Evolutionary conservation across 805 yeast genomes (phyloP).

Genomic region (Candida broadrunensis): DNA sequence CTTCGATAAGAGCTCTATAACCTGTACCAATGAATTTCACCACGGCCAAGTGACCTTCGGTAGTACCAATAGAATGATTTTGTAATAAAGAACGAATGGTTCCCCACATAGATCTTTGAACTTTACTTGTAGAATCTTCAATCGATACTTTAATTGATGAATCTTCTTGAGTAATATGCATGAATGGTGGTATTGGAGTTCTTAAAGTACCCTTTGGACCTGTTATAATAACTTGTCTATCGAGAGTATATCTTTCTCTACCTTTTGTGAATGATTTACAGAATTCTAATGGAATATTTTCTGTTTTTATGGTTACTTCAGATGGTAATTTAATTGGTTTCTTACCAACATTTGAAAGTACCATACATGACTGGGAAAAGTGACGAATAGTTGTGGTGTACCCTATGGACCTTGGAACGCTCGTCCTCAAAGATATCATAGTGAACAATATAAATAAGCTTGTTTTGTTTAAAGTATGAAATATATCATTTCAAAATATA

Average conservation of each 20-base stretch:
- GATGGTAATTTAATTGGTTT: conserved; percentile 68
- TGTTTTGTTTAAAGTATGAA: too few species aligned
- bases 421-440: too few species aligned
- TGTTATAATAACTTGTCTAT: conserved; percentile 54
- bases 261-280: conserved; percentile 70
- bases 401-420: too few species aligned
- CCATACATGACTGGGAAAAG: conserved; percentile 12
- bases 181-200: conserved; percentile 70
- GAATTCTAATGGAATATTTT: conserved; percentile 46
- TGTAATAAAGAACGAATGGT: conserved; percentile 76
- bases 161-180: conserved; percentile 35
- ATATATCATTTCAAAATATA: too few species aligned
- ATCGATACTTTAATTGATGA: conserved; percentile 48
- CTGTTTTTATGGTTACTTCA: conserved; percentile 51
- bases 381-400: too few species aligned
- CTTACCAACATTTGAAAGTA: conserved; percentile 71
- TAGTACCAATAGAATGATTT: conserved; percentile 81
- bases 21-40: conserved; percentile 95
- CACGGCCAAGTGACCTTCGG: conserved; percentile 88
- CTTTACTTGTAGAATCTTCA: conserved; percentile 50
- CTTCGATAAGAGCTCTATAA: conserved; percentile 81
- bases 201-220: conserved; percentile 78
- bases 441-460: too few species aligned
- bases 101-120: conserved; percentile 93
- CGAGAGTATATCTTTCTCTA: conserved; percentile 51